phyloP scores from a whole-genome alignment of 805 yeast species.

The Candida boidinii region DNA sequence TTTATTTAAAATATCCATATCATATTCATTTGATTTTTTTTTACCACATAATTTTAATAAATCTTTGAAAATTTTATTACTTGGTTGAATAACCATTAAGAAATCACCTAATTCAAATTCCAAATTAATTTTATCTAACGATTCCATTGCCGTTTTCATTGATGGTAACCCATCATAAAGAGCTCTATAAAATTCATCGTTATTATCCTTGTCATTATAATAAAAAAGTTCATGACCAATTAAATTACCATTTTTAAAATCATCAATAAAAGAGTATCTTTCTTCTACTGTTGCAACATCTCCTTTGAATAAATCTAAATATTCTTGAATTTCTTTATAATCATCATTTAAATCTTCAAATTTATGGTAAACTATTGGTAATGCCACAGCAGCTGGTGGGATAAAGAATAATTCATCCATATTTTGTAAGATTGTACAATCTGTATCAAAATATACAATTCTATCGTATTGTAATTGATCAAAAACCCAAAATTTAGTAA shows the following conservation, averaged over 20 bases:
- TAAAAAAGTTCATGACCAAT: not conserved
- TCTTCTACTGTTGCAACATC: conserved; percentile 12
- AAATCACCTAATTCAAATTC: conserved; percentile 29
- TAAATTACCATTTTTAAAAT: conserved; percentile 11
- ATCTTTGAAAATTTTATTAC: conserved; percentile 12
- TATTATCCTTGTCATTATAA: not conserved
- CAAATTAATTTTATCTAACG: conserved; percentile 8
- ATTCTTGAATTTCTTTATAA: conserved; percentile 1
- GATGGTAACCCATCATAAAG: conserved; percentile 33
- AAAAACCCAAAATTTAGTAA: conserved; percentile 49
- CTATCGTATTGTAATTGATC: conserved; percentile 40
- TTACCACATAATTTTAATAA: conserved; percentile 16
- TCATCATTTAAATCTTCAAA: conserved; percentile 16
- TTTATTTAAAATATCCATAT: conserved; percentile 44
- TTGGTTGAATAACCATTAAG: conserved; percentile 56
- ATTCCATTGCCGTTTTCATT: conserved; percentile 8
- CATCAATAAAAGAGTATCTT: conserved; percentile 10
- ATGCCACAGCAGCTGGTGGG: conserved; percentile 37
- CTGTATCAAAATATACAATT: conserved; percentile 51
- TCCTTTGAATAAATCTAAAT: conserved; percentile 1
- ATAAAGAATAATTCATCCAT: conserved; percentile 45
- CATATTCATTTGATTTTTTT: conserved; percentile 32
- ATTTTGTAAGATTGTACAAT: conserved; percentile 31
- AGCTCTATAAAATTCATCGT: not conserved
- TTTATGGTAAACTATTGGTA: conserved; percentile 35